Conservation (phyloP, 1,284 basidiomycete genomes). For the Cryptococcus neoformans region DNA sequence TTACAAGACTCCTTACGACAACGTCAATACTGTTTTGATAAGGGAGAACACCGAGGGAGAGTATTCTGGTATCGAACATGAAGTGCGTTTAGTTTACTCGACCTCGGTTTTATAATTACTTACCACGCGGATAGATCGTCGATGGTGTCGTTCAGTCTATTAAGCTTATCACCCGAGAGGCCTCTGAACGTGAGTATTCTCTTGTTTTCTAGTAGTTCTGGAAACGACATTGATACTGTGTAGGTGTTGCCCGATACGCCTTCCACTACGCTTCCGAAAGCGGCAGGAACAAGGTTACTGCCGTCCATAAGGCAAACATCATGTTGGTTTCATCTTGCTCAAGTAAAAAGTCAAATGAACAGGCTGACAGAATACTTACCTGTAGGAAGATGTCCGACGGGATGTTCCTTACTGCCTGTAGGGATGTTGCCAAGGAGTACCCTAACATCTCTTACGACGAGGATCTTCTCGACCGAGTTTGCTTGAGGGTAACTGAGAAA, state of each 20-base stretch:
- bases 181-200: slow-evolving; percentile 70
- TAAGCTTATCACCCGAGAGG: slow-evolving; percentile 99
- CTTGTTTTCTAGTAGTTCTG: not conserved
- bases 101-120: not conserved
- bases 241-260: slow-evolving; percentile 84
- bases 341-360: slow-evolving; percentile 10
- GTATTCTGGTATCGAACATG: slow-evolving; percentile 99
- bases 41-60: slow-evolving; percentile 99
- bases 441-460: slow-evolving; percentile 93
- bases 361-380: slow-evolving; percentile 32
- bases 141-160: slow-evolving; percentile 99
- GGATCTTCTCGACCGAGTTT: slow-evolving; percentile 95
- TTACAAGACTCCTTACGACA: slow-evolving; percentile 97
- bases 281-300: slow-evolving; percentile 89
- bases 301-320: slow-evolving; percentile 99
- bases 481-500: slow-evolving; percentile 67
- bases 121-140: slow-evolving; percentile 56
- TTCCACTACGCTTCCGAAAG: slow-evolving; percentile 94
- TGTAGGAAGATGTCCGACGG: slow-evolving; percentile 91
- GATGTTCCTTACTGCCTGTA: slow-evolving; percentile 98
- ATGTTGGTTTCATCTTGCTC: slow-evolving; percentile 52
- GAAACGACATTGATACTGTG: not conserved
- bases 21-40: slow-evolving; percentile 97
- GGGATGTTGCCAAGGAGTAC: slow-evolving; percentile 94
- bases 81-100: slow-evolving; percentile 48